Evolutionary conservation across 257 asterid species (phyloP).

Genomic region (Coffea eugenioides): DNA sequence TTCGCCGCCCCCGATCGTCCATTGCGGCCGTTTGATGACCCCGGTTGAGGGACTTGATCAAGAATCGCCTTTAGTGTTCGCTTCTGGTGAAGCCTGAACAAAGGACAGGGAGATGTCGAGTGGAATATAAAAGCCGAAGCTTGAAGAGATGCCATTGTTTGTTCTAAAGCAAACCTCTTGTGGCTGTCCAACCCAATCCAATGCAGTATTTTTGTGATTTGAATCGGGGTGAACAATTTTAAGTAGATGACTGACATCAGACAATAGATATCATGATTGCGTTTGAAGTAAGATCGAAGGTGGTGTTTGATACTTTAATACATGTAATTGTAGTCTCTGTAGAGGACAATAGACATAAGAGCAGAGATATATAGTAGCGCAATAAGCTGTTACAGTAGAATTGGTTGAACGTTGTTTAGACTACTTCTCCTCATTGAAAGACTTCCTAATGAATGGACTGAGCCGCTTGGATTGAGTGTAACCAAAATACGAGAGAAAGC

Average conservation of each 20-base stretch:
- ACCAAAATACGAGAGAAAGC: not conserved
- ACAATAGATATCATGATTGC: too few species aligned
- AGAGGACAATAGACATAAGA: too few species aligned
- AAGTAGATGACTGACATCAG: too few species aligned
- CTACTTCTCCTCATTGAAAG: not conserved
- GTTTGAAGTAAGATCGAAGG: too few species aligned
- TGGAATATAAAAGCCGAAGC: not conserved
- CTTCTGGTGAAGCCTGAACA: not conserved
- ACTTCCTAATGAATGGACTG: not conserved
- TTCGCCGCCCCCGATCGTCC: not conserved
- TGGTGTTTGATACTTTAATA: not conserved
- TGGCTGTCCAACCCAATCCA: too few species aligned
- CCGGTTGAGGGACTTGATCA: conserved; percentile 2
- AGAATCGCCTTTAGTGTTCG: conserved; percentile 9
- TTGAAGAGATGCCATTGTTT: conserved; percentile 11
- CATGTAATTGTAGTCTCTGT: not conserved
- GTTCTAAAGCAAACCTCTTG: too few species aligned
- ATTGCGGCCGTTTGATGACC: not conserved
- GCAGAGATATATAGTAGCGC: too few species aligned
- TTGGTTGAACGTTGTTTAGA: not conserved
- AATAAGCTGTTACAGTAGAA: too few species aligned
- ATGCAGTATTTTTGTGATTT: too few species aligned
- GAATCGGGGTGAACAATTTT: too few species aligned
- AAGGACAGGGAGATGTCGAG: not conserved
- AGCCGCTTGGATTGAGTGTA: not conserved